A percentile compares a stretch with the other conserved stretches of the same genome.
phyloP scores from a whole-genome alignment of 2,329 filamentous ascomycete species.

The Samsoniella hepiali region DNA sequence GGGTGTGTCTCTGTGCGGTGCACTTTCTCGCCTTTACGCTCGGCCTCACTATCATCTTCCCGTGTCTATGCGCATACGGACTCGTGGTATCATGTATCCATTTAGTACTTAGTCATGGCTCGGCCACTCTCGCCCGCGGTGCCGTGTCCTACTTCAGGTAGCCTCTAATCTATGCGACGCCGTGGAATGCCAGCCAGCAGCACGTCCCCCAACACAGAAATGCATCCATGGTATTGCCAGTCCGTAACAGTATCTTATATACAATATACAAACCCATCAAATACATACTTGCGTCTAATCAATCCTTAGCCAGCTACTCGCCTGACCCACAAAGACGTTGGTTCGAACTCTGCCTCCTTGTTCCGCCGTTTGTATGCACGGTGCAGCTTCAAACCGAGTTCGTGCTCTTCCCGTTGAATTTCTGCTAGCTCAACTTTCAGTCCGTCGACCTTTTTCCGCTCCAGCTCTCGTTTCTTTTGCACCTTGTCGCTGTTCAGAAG shows the following conservation, averaged over 20 bases:
- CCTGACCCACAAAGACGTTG: constrained; percentile 72
- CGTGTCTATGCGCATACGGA: constrained; percentile 1
- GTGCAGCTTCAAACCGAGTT: constrained; percentile 71
- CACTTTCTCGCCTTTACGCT: constrained; percentile 16
- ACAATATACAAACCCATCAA: constrained; percentile 8
- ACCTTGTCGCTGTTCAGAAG: constrained; percentile 66
- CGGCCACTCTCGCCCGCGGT: neutral
- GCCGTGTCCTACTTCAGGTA: neutral
- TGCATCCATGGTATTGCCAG: neutral
- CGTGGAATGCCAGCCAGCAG: neutral
- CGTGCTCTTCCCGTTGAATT: constrained; percentile 72
- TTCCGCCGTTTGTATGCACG: constrained; percentile 73
- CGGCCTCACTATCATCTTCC: neutral
- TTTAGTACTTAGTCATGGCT: neutral
- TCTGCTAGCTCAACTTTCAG: constrained; percentile 67
- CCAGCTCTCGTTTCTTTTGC: constrained; percentile 49
- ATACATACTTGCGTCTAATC: neutral
- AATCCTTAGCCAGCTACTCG: constrained; percentile 60
- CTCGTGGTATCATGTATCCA: constrained; percentile 10
- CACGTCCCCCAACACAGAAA: neutral
- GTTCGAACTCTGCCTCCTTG: constrained; percentile 61
- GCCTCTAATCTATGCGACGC: neutral
- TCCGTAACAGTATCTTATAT: neutral
- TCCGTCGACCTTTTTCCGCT: constrained; percentile 64
- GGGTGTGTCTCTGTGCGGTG: neutral